Evolutionary conservation across 495 filamentous ascomycete genomes (phyloP), one percentile per base, ranked within the genome.

Genomic region (Aspergillus olivimuriae): DNA sequence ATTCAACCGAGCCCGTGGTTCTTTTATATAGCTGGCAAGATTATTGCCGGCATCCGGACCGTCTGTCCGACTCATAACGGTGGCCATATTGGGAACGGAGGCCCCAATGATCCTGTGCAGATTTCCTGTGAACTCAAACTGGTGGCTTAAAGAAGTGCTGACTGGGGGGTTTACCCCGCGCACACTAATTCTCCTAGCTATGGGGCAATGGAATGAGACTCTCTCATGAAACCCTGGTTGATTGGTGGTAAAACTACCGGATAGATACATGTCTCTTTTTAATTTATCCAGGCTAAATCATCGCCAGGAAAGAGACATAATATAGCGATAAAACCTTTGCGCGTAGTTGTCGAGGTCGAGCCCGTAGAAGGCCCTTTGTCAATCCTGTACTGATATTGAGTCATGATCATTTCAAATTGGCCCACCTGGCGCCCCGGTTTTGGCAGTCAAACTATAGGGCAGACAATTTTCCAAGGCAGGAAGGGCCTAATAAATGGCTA

Each of bases 161-260:
- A 16, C 31, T 5, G 31, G 10, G 8, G 9, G 4, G 7, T 11
- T 1, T 16, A 33, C 31, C 31, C 26, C 31, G 31, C 31, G 11
- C 31, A 33, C 11, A 8, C 6, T 33, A 8, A 12, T 12, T 4
- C 4, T 33, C n/a, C 17, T 33, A 11, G 2, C 5, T 33, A 12
- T 12, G 10, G 11, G 31, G 11, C n/a, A 33, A 33, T 3, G 1
- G 11, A n/a, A n/a, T n/a, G n/a, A n/a, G n/a, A n/a, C n/a, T n/a
- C n/a, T n/a, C n/a, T 33, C n/a, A 33, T 11, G 12, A 10, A 6
- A 36, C 20, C 15, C 15, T 5, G 11, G 34, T 17, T 19, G n/a
- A 36, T 36, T 36, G 34, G 34, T 19, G 34, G 34, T 36, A 36
- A 36, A 36, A 36, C 1, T 36, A n/a, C 6, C 17, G 24, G 24